These are phyloP conservation scores for Circinella umbellata DNA, from an alignment of 371 early-diverging fungal genomes.

Conservation along the genomic window DNA sequence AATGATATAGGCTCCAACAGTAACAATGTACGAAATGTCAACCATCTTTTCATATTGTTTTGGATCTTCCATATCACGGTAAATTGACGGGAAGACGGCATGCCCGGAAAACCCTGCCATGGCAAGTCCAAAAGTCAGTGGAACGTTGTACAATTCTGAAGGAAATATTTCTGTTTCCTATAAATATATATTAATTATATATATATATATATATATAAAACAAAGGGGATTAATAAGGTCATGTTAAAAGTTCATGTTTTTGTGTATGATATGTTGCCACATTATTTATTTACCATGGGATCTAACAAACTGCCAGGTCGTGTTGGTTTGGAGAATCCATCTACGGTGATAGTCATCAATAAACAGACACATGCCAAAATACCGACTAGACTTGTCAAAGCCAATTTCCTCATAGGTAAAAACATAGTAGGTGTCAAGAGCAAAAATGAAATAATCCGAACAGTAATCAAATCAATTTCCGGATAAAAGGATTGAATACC, in stretches of 20 bases:
- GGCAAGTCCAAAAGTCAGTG: constrained; percentile 35
- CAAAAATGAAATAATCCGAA: constrained; percentile 28
- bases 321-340: constrained; percentile 46
- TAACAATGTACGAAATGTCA: constrained; percentile 57
- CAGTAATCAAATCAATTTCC: constrained; percentile 19
- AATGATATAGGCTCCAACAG: constrained; percentile 46
- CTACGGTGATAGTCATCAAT: constrained; percentile 36
- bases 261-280: no score
- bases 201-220: no score
- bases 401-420: constrained; percentile 44
- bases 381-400: constrained; percentile 51
- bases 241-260: no score
- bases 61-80: constrained; percentile 65
- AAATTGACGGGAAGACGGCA: constrained; percentile 67
- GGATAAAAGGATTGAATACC: constrained; percentile 35
- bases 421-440: constrained; percentile 38
- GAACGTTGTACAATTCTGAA: constrained; percentile 22
- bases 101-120: constrained; percentile 59
- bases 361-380: constrained; percentile 41
- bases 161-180: constrained; percentile 34
- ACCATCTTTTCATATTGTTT: constrained; percentile 54
- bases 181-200: background rate
- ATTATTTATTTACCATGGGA: constrained; percentile 36
- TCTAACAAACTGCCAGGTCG: constrained; percentile 62
- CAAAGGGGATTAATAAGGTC: no score